Evolutionary conservation across 495 filamentous ascomycete genomes (phyloP).

Genomic region (Podospora pseudoanserina): DNA sequence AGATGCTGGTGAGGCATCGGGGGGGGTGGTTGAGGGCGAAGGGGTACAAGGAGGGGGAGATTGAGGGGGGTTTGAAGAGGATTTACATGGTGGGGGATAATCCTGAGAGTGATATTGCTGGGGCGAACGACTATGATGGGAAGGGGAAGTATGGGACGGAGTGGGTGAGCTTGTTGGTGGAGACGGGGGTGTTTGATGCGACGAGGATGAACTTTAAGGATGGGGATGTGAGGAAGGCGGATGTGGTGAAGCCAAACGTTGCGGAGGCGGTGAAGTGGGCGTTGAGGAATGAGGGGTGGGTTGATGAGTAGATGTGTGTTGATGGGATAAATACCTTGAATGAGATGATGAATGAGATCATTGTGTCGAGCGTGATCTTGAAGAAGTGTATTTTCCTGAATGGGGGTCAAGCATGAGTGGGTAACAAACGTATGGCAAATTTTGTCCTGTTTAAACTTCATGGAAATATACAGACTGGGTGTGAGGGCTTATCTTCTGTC

Average conservation of each 20-base stretch:
- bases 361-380: background rate
- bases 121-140: constrained; percentile 69
- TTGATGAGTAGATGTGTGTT: background rate
- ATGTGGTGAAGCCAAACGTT: constrained; percentile 61
- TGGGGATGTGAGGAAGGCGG: constrained; percentile 40
- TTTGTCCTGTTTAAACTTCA: no score
- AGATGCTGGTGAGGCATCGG: constrained; percentile 48
- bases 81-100: constrained; percentile 99
- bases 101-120: constrained; percentile 83
- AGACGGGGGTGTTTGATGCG: constrained; percentile 72
- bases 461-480: no score
- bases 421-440: no score
- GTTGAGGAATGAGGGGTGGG: constrained; percentile 38
- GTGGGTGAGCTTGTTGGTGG: constrained; percentile 79
- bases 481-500: no score
- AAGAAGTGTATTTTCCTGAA: background rate
- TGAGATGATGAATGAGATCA: background rate
- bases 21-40: constrained; percentile 59
- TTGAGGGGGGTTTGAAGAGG: constrained; percentile 43
- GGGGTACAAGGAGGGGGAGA: constrained; percentile 41
- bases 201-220: constrained; percentile 35
- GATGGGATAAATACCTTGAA: background rate
- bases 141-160: constrained; percentile 57
- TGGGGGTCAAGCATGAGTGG: no score
- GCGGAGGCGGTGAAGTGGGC: constrained; percentile 42